Conservation (phyloP, 805 yeast species). For the Sporopachydermia lactativora region DNA sequence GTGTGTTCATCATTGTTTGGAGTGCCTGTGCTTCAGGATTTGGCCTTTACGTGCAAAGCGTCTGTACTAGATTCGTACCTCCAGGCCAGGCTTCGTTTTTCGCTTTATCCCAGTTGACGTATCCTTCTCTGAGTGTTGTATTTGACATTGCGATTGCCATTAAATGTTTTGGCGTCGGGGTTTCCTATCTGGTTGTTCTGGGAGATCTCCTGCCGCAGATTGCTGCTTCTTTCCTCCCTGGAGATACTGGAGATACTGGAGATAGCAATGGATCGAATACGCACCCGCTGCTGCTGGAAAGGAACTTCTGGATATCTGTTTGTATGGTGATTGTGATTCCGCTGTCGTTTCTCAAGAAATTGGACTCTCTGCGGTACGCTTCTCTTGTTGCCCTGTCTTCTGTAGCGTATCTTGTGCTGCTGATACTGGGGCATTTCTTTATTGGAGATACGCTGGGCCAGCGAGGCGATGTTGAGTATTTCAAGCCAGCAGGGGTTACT, state of each 20-base stretch:
- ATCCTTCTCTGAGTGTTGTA: conserved; percentile 50
- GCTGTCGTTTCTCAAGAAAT: conserved; percentile 55
- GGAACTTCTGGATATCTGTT: conserved; percentile 34
- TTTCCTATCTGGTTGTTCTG: conserved; percentile 55
- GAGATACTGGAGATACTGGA: conserved; percentile 10
- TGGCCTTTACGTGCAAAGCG: conserved; percentile 51
- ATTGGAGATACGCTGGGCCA: conserved; percentile 36
- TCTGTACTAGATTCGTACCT: conserved; percentile 39
- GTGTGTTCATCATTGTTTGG: conserved; percentile 35
- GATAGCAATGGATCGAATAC: no score
- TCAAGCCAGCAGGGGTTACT: conserved; percentile 31
- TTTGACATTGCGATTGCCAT: conserved; percentile 64
- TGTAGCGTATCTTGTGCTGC: conserved; percentile 58
- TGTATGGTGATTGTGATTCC: conserved; percentile 30
- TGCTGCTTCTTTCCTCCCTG: conserved; percentile 8
- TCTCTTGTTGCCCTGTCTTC: conserved; percentile 73
- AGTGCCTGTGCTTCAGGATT: conserved; percentile 54
- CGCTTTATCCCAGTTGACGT: conserved; percentile 49
- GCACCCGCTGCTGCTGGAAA: conserved; percentile 10
- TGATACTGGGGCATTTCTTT: conserved; percentile 62
- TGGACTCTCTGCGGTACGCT: conserved; percentile 77
- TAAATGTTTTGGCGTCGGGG: conserved; percentile 73
- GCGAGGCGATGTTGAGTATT: conserved; percentile 35
- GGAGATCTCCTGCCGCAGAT: conserved; percentile 62
- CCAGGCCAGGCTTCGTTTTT: conserved; percentile 56